Conservation (phyloP, 2,329 filamentous ascomycete genomes). For the Chrysoporthe deuterocubensis region DNA sequence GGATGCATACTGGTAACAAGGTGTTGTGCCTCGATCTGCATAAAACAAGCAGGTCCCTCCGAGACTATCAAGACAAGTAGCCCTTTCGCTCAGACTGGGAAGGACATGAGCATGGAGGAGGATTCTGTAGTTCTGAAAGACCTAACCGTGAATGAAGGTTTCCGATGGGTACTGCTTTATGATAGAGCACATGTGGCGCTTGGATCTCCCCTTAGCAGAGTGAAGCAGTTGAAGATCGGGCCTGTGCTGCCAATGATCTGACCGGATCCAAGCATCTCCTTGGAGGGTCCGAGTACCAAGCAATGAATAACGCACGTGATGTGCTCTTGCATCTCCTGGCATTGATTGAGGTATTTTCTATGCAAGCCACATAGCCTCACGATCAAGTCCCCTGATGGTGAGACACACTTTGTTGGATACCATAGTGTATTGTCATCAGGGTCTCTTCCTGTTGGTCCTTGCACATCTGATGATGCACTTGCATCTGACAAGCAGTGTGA, state of each 20-base stretch:
- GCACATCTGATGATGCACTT: neutral
- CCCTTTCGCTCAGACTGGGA: neutral
- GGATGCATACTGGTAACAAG: neutral
- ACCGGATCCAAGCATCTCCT: neutral
- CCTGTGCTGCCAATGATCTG: neutral
- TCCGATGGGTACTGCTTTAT: neutral
- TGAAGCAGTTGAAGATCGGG: neutral
- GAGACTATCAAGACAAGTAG: neutral
- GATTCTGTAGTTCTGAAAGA: neutral
- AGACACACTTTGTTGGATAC: neutral
- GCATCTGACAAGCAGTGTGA: neutral
- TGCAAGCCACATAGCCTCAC: neutral
- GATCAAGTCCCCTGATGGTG: neutral
- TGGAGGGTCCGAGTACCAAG: neutral
- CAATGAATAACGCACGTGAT: neutral
- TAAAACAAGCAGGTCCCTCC: neutral
- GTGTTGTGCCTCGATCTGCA: neutral
- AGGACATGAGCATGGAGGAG: neutral
- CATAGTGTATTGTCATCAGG: neutral
- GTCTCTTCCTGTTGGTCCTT: neutral
- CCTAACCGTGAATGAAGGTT: neutral
- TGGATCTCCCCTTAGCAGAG: neutral
- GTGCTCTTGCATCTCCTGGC: neutral
- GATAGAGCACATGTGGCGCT: neutral
- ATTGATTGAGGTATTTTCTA: neutral